phyloP scores from a whole-genome alignment of 1,284 basidiomycete genomes.

The Psilocybe mexicana region DNA sequence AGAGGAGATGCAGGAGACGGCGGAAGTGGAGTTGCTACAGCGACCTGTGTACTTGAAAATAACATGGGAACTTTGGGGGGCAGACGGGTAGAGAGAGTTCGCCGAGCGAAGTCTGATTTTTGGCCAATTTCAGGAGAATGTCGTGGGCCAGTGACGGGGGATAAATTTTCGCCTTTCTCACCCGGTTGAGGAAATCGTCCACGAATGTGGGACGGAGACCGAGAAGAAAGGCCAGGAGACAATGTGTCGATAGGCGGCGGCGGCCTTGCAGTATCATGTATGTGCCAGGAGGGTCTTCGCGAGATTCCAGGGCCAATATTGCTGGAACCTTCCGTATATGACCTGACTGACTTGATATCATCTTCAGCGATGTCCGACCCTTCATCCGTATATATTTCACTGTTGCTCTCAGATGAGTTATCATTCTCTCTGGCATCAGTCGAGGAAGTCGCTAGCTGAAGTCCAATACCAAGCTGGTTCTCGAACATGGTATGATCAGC shows the following conservation, averaged over 20 bases:
- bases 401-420: slow-evolving; percentile 56
- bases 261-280: slow-evolving; percentile 33
- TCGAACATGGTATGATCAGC: slow-evolving; percentile 68
- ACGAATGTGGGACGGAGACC: slow-evolving; percentile 24
- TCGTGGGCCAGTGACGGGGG: slow-evolving; percentile 18
- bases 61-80: slow-evolving; percentile 38
- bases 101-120: slow-evolving; percentile 36
- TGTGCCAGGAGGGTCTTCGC: slow-evolving; percentile 44
- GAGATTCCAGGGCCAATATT: slow-evolving; percentile 25
- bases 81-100: slow-evolving; percentile 43
- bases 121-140: slow-evolving; percentile 30
- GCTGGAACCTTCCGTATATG: slow-evolving; percentile 50
- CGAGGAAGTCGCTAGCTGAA: slow-evolving; percentile 68
- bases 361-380: slow-evolving; percentile 61
- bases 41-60: slow-evolving; percentile 34
- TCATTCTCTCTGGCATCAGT: slow-evolving; percentile 51
- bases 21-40: slow-evolving; percentile 41
- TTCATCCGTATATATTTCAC: slow-evolving; percentile 65
- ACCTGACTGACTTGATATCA: slow-evolving; percentile 61
- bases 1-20: slow-evolving; percentile 42
- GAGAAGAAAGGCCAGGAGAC: slow-evolving; percentile 15
- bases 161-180: slow-evolving; percentile 25
- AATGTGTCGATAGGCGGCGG: slow-evolving; percentile 17
- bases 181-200: slow-evolving; percentile 29
- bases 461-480: slow-evolving; percentile 58